phyloP scores from a whole-genome alignment of 139 green algal genomes.

The Volvox reticuliferus region DNA sequence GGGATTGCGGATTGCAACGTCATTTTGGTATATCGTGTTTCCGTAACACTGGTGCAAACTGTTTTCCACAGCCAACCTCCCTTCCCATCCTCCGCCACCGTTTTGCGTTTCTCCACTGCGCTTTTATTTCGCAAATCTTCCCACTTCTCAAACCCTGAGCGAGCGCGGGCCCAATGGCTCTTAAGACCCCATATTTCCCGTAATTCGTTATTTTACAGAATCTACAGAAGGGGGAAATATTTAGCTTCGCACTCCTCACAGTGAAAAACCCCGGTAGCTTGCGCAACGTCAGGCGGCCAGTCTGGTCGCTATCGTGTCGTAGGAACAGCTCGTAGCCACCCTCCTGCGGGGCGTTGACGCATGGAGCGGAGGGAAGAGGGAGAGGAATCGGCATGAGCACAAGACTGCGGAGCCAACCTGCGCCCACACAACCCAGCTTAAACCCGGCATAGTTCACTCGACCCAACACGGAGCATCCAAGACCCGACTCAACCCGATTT shows the following conservation, averaged over 20 bases:
- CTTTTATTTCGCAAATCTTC: too few species aligned
- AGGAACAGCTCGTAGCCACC: constrained; percentile 14
- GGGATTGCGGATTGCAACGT: too few species aligned
- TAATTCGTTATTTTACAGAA: too few species aligned
- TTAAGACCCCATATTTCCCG: too few species aligned
- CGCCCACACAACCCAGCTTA: not conserved
- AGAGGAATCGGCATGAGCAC: not conserved
- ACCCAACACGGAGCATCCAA: not conserved
- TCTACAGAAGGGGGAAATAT: too few species aligned
- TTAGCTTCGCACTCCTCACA: not conserved
- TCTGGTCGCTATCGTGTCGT: not conserved
- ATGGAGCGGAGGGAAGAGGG: not conserved
- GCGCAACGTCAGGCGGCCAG: constrained; percentile 1
- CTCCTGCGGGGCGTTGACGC: not conserved
- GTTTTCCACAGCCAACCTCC: too few species aligned
- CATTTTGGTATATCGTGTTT: too few species aligned
- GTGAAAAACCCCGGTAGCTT: constrained; percentile 1
- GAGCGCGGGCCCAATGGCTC: too few species aligned
- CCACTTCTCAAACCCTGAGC: too few species aligned
- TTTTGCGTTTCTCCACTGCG: too few species aligned
- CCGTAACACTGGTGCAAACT: too few species aligned
- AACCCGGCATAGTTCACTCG: not conserved
- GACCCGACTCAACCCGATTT: not conserved
- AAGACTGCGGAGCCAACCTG: not conserved
- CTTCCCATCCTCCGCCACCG: too few species aligned